Conservation (phyloP, 139 green algal species). For the Bryopsis sp. region DNA sequence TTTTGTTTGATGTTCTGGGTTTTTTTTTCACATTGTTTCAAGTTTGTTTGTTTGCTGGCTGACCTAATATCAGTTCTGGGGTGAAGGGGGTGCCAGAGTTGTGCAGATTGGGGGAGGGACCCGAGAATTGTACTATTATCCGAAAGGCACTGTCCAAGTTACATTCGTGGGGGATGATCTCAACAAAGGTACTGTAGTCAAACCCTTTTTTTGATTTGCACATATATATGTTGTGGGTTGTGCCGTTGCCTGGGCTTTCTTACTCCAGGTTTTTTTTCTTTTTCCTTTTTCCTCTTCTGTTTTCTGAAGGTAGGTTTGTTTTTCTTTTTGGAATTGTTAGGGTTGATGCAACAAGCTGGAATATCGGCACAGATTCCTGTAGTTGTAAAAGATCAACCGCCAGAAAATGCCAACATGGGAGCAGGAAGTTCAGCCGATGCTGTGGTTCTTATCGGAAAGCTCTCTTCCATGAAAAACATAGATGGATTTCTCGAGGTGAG, state of each 20-base stretch:
- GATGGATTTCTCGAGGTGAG: background rate
- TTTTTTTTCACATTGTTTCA: background rate
- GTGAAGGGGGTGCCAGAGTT: constrained; percentile 1
- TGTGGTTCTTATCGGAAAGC: constrained; percentile 4
- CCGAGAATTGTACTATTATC: constrained; percentile 19
- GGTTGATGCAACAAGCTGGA: constrained; percentile 1
- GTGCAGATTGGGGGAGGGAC: constrained; percentile 17
- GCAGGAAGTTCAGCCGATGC: background rate
- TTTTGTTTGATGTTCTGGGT: background rate
- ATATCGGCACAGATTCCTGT: constrained; percentile 14
- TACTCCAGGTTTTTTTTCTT: too few species aligned
- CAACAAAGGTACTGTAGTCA: constrained; percentile 15
- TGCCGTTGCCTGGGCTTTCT: too few species aligned
- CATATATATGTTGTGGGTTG: too few species aligned
- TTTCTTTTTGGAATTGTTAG: background rate
- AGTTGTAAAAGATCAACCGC: background rate
- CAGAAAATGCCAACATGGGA: background rate
- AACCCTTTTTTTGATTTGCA: background rate
- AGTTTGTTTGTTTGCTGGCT: background rate
- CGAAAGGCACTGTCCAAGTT: constrained; percentile 11
- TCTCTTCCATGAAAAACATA: background rate
- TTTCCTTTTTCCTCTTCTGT: too few species aligned
- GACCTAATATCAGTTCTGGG: background rate
- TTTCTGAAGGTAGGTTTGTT: background rate
- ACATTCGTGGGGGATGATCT: background rate